These are phyloP conservation scores for Tricholoma bakamatsutake DNA, from an alignment of 768 basidiomycete species.

Conservation along the genomic window DNA sequence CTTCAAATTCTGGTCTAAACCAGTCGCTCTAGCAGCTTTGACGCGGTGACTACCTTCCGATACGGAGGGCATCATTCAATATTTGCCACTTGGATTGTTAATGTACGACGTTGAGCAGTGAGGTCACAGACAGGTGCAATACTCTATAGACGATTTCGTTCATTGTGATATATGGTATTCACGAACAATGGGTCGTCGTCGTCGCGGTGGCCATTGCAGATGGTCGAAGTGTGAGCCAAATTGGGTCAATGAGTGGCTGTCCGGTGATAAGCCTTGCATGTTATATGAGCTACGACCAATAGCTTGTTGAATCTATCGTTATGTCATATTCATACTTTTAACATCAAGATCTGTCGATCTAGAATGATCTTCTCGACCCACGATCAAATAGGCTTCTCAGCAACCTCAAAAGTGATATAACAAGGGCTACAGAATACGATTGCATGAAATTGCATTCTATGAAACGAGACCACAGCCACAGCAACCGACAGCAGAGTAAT, in stretches of 20 bases:
- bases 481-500: neutral
- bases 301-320: constrained; percentile 2
- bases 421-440: neutral
- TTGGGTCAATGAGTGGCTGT: neutral
- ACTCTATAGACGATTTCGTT: neutral
- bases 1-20: constrained; percentile 13
- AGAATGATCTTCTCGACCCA: constrained; percentile 24
- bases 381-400: constrained; percentile 22
- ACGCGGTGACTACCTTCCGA: neutral
- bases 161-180: neutral
- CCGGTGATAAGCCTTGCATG: neutral
- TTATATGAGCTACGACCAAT: neutral
- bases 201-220: neutral
- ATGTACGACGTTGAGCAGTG: neutral
- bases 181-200: constrained; percentile 1
- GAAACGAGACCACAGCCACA: neutral
- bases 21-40: neutral
- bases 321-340: constrained; percentile 19
- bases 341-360: constrained; percentile 7
- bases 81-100: neutral
- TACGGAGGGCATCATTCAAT: constrained; percentile 1
- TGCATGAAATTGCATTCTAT: neutral
- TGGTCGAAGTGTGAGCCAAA: neutral
- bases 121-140: neutral
- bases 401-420: neutral